phyloP scores from a whole-genome alignment of 2,329 filamentous ascomycete genomes.

The Fusarium zealandicum region DNA sequence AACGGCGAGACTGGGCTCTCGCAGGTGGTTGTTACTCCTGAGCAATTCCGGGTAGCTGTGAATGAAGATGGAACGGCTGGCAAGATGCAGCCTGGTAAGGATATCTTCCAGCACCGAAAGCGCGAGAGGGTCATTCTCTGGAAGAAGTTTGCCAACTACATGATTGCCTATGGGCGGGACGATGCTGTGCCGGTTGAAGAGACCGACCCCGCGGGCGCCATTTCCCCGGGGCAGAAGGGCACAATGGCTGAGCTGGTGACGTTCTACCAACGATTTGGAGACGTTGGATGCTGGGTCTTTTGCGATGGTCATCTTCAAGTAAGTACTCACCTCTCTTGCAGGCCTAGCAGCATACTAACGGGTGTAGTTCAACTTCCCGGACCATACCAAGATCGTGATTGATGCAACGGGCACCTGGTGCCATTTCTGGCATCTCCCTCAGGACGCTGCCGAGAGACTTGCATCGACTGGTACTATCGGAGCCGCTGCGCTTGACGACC shows the following conservation, averaged over 20 bases:
- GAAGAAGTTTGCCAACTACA: constrained; percentile 79
- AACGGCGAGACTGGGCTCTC: constrained; percentile 69
- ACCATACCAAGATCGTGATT: constrained; percentile 85
- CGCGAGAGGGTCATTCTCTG: constrained; percentile 71
- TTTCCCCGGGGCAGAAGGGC: constrained; percentile 48
- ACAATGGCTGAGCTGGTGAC: constrained; percentile 68
- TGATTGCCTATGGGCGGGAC: constrained; percentile 77
- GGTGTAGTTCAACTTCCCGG: constrained; percentile 82
- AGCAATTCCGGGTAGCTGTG: constrained; percentile 64
- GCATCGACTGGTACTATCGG: constrained; percentile 70
- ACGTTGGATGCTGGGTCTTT: constrained; percentile 83
- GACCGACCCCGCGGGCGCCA: constrained; percentile 50
- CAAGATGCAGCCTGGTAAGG: constrained; percentile 68
- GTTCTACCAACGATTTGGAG: constrained; percentile 82
- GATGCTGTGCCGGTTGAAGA: constrained; percentile 63
- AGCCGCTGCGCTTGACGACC: constrained; percentile 73
- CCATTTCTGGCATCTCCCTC: constrained; percentile 78
- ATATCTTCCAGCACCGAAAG: constrained; percentile 71
- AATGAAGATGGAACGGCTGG: constrained; percentile 65
- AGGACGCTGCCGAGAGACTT: constrained; percentile 73
- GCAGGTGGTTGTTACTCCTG: constrained; percentile 69
- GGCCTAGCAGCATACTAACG: constrained; percentile 31
- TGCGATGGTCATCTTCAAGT: constrained; percentile 80
- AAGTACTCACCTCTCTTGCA: constrained; percentile 26
- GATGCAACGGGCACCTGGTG: constrained; percentile 77